Percentiles rank a stretch among this genome's conserved stretches.
Evolutionary conservation across 2,329 filamentous ascomycete species (phyloP).

Genomic region (Septoria linicola): DNA sequence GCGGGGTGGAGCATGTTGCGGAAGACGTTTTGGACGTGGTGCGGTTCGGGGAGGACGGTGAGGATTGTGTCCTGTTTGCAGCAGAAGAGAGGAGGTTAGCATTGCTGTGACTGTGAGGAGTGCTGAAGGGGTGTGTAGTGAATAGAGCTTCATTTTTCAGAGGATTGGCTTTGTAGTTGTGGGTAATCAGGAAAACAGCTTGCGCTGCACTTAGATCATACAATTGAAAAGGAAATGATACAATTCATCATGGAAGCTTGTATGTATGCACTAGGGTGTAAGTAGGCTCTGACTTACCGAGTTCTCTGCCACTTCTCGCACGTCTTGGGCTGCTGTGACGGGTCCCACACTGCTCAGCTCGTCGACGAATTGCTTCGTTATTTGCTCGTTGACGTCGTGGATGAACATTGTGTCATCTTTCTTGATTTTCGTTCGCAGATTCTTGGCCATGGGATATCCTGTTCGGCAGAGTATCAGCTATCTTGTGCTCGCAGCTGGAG

Average conservation of each 20-base stretch:
- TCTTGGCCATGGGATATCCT: slow-evolving; percentile 73
- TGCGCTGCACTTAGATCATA: slow-evolving; percentile 72
- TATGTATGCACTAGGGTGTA: neutral
- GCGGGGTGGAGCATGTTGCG: slow-evolving; percentile 66
- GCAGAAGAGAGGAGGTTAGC: neutral
- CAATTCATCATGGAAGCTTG: slow-evolving; percentile 22
- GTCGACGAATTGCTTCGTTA: slow-evolving; percentile 57
- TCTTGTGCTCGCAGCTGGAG: slow-evolving; percentile 25
- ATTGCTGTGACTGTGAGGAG: neutral
- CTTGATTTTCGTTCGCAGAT: slow-evolving; percentile 65
- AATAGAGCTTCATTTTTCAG: slow-evolving; percentile 51
- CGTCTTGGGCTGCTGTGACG: slow-evolving; percentile 57
- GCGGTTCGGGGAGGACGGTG: slow-evolving; percentile 83
- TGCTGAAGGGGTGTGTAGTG: neutral
- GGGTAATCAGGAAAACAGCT: slow-evolving; percentile 61
- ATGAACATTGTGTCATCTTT: slow-evolving; percentile 61
- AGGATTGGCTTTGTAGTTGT: slow-evolving; percentile 69
- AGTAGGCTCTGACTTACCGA: slow-evolving; percentile 54
- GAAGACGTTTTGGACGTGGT: slow-evolving; percentile 83
- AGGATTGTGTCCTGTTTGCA: slow-evolving; percentile 59
- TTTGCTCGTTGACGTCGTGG: slow-evolving; percentile 63
- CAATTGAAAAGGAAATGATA: slow-evolving; percentile 47
- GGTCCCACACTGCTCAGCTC: slow-evolving; percentile 44
- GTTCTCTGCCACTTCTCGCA: slow-evolving; percentile 64
- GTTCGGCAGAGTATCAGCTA: slow-evolving; percentile 18